Evolutionary conservation across 2,329 filamentous ascomycete genomes (phyloP).

Genomic region (Lecanoromycetidae sp.): DNA sequence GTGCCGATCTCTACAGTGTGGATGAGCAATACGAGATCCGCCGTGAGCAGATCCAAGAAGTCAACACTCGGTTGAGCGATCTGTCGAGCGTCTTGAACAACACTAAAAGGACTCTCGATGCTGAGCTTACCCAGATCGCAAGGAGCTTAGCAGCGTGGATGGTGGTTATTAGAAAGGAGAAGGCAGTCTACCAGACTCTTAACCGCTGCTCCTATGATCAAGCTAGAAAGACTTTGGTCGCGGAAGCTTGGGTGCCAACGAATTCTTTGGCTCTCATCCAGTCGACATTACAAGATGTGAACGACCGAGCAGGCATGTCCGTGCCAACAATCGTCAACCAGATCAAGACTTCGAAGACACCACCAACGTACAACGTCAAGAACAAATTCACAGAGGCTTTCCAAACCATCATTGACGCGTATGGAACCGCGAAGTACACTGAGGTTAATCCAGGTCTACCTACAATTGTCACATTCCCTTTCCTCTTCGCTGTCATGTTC

Average conservation of each 20-base stretch:
- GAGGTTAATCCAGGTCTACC: constrained; percentile 94
- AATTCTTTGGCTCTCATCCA: constrained; percentile 82
- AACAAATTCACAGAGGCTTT: constrained; percentile 98
- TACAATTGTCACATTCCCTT: constrained; percentile 96
- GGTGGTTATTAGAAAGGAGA: constrained; percentile 95
- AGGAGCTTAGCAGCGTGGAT: constrained; percentile 92
- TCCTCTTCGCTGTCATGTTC: constrained; percentile 99
- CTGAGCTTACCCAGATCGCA: constrained; percentile 85
- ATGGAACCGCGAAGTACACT: constrained; percentile 92
- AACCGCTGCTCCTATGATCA: constrained; percentile 97
- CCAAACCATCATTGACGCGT: constrained; percentile 97
- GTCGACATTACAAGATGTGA: constrained; percentile 89
- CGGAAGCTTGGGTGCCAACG: constrained; percentile 93
- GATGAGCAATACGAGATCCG: constrained; percentile 95
- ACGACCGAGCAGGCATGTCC: constrained; percentile 87
- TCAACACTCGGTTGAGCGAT: constrained; percentile 85
- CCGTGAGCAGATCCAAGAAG: constrained; percentile 91
- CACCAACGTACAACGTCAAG: constrained; percentile 92
- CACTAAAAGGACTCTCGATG: constrained; percentile 86
- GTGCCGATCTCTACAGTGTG: constrained; percentile 89
- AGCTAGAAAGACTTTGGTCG: constrained; percentile 88
- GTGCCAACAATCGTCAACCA: constrained; percentile 98
- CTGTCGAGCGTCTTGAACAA: constrained; percentile 86
- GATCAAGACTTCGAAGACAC: constrained; percentile 92
- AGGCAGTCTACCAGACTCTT: constrained; percentile 88